Percentiles rank a stretch among this genome's conserved stretches.
phyloP scores from a whole-genome alignment of 306 rosid genomes.

The Cicer cuneatum region DNA sequence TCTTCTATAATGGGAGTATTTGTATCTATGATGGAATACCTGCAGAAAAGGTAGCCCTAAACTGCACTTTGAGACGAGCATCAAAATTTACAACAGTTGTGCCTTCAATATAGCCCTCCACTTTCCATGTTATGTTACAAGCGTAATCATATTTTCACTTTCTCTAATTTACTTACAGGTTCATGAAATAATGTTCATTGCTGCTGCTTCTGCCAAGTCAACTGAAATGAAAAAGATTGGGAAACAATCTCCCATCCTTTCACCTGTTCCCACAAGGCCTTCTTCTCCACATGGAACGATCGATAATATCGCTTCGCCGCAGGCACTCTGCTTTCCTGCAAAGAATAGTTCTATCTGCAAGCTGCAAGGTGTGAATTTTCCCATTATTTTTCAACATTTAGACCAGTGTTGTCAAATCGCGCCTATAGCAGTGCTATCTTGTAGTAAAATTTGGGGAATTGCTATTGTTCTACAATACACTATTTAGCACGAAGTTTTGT shows the following conservation, averaged over 20 bases:
- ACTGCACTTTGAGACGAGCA: constrained; percentile 17
- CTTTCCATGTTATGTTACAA: constrained; percentile 11
- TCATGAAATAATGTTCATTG: constrained; percentile 60
- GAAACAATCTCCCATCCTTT: constrained; percentile 48
- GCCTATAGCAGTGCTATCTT: too few relatives aligned
- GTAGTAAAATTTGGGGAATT: too few relatives aligned
- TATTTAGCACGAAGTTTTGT: too few relatives aligned
- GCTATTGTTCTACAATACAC: too few relatives aligned
- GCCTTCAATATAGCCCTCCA: background rate
- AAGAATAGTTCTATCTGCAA: constrained; percentile 59
- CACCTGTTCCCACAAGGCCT: constrained; percentile 55
- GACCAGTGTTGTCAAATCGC: too few relatives aligned
- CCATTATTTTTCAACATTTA: constrained; percentile 2
- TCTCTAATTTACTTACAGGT: constrained; percentile 48
- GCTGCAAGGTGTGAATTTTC: constrained; percentile 58
- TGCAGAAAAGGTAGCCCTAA: constrained; percentile 64
- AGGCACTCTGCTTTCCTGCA: constrained; percentile 51
- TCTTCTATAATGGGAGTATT: constrained; percentile 64
- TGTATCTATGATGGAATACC: constrained; percentile 67
- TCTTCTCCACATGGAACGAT: constrained; percentile 53
- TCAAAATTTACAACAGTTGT: constrained; percentile 19
- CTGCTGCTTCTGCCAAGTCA: constrained; percentile 62
- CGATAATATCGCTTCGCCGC: constrained; percentile 49
- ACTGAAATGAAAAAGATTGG: constrained; percentile 52
- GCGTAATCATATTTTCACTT: constrained; percentile 3